Evolutionary conservation across 1,139 yeast species (phyloP), one percentile per base, ranked within the genome.

Genomic region (Kazachstania sp.): DNA sequence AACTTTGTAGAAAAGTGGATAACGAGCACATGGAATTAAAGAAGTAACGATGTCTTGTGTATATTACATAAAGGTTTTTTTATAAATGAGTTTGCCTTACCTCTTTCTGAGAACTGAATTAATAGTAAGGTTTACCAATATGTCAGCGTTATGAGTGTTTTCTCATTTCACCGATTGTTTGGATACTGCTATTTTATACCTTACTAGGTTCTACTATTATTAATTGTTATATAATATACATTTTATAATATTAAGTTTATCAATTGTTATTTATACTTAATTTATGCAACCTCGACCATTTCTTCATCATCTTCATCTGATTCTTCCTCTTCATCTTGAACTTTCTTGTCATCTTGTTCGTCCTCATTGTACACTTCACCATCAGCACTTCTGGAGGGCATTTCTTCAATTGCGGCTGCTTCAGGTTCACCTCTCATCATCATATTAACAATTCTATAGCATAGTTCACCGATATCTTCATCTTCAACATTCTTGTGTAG

Each of bases 351-450:
- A 2, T 46, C 49, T n/a, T 53, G 55, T 13, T 53, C 58, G n/a
- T 54, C 54, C 32, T 60, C 63, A 23, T 60, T 65, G 13, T 64
- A 66, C 26, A 61, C 62, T 15, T 58, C 66, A 37, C 67, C 73
- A 34, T 71, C 73, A 13, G 61, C 66, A 40, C 56, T 56, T 40
- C 58, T 69, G 38, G 73, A 71, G 45, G 75, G 68, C 49, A 79
- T 69, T 56, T 81, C 83, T 43, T 78, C 80, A 34, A 76, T 70
- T 51, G 72, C 72, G 47, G 72, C 75, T 44, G 70, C 71, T 45
- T 67, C 71, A 16, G 80, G 83, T 60, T 88, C 97, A 58, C 90
- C 97, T 71, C 97, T 80, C 90, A 84, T 83, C 54, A 88, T 72
- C 82, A 86, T 77, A 63, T 88, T 90, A 18, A 87, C 97, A 41